These are phyloP conservation scores for Arthrinium phaeospermum DNA, from an alignment of 2,329 filamentous ascomycete species.

Conservation along the genomic window DNA sequence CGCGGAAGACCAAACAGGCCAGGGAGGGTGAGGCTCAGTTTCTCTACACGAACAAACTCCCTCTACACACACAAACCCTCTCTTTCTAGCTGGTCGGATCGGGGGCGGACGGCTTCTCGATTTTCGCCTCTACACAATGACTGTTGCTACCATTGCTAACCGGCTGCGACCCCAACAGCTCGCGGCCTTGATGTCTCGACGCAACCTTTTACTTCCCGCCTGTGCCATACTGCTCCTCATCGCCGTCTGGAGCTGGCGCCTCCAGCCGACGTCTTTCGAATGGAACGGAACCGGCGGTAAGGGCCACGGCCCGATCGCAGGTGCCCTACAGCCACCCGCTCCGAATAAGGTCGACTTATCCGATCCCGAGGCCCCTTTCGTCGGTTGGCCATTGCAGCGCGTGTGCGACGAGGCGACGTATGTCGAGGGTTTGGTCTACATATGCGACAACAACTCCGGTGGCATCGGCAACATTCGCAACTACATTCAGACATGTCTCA, in stretches of 20 bases:
- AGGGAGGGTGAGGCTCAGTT: slow-evolving; percentile 2
- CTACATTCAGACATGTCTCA: slow-evolving; percentile 55
- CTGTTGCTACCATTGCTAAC: not conserved
- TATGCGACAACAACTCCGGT: slow-evolving; percentile 58
- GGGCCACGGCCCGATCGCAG: slow-evolving; percentile 18
- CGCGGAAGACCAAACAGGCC: not conserved
- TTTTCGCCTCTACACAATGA: not conserved
- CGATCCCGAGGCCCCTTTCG: slow-evolving; percentile 46
- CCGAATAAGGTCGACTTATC: slow-evolving; percentile 43
- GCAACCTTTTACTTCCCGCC: slow-evolving; percentile 36
- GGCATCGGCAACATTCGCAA: slow-evolving; percentile 58
- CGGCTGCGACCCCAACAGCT: slow-evolving; percentile 22
- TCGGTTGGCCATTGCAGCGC: slow-evolving; percentile 51
- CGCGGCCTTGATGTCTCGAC: slow-evolving; percentile 39
- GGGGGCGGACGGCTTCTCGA: not conserved
- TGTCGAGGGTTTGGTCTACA: slow-evolving; percentile 49
- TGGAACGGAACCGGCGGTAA: slow-evolving; percentile 31
- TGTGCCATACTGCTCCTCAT: slow-evolving; percentile 38
- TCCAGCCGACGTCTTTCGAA: slow-evolving; percentile 28
- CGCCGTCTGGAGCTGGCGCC: slow-evolving; percentile 36
- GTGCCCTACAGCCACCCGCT: slow-evolving; percentile 16
- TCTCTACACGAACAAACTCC: not conserved
- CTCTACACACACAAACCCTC: not conserved
- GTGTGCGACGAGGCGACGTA: slow-evolving; percentile 50
- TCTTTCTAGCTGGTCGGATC: not conserved